phyloP scores from a whole-genome alignment of 768 basidiomycete genomes.

The Auriculariales sp. region DNA sequence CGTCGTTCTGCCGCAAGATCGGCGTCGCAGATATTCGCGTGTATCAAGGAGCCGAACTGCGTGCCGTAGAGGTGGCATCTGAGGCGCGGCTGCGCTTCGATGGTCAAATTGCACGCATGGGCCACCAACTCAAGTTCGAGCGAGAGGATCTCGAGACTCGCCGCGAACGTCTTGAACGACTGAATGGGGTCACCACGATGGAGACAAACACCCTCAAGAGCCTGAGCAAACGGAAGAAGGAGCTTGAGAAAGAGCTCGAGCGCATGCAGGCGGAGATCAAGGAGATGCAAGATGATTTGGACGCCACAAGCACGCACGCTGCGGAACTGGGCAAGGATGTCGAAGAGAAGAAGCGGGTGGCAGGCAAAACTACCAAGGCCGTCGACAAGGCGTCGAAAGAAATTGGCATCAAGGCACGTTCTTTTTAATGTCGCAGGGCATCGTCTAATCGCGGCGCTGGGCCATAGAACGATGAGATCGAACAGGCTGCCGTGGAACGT shows the following conservation, averaged over 20 bases:
- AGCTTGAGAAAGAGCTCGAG: conserved; percentile 46
- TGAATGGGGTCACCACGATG: conserved; percentile 34
- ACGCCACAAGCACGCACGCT: no score
- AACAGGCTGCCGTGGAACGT: conserved; percentile 72
- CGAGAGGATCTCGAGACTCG: conserved; percentile 53
- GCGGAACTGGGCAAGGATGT: conserved; percentile 63
- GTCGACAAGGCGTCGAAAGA: conserved; percentile 87
- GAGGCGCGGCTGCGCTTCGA: conserved; percentile 72
- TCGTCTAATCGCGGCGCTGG: background rate
- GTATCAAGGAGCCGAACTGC: conserved; percentile 85
- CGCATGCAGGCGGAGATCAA: no score
- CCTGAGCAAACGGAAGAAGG: conserved; percentile 38
- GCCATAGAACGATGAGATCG: conserved; percentile 77
- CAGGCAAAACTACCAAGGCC: conserved; percentile 52
- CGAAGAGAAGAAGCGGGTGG: conserved; percentile 60
- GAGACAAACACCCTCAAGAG: conserved; percentile 41
- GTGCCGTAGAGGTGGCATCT: conserved; percentile 76
- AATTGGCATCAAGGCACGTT: conserved; percentile 58
- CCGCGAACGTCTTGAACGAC: conserved; percentile 43
- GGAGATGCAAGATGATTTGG: conserved; percentile 37
- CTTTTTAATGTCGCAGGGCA: background rate
- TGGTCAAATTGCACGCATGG: conserved; percentile 72
- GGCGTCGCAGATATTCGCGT: conserved; percentile 73
- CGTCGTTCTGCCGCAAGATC: conserved; percentile 64
- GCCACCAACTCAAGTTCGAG: conserved; percentile 80